A percentile compares a stretch with the other conserved stretches of the same genome.
Conservation (phyloP, 2,329 filamentous ascomycete genomes). For the Cyanodermella asteris region DNA sequence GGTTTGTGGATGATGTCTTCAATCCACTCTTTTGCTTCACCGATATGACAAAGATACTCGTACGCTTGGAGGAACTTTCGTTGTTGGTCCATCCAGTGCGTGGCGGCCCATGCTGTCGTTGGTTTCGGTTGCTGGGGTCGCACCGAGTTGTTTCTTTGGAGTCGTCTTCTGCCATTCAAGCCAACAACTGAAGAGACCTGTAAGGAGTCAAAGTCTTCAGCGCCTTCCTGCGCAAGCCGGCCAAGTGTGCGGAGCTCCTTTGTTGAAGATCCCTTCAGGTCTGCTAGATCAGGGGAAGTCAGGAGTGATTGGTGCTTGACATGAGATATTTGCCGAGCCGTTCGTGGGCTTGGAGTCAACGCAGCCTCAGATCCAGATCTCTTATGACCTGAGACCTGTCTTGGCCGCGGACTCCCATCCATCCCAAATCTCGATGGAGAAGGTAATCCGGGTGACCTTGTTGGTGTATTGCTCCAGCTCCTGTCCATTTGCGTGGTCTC, state of each 20-base stretch:
- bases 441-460: slow-evolving; percentile 4
- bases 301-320: slow-evolving; percentile 24
- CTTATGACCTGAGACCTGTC: slow-evolving; percentile 13
- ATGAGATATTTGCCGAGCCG: slow-evolving; percentile 11
- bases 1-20: slow-evolving; percentile 69
- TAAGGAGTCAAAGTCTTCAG: slow-evolving; percentile 57
- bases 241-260: slow-evolving; percentile 75
- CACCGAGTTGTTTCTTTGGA: slow-evolving; percentile 48
- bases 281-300: slow-evolving; percentile 51
- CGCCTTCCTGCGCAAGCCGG: slow-evolving; percentile 52
- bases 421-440: too few species aligned
- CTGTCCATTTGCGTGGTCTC: too few species aligned
- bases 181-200: slow-evolving; percentile 72
- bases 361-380: slow-evolving; percentile 11
- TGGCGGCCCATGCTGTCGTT: slow-evolving; percentile 48
- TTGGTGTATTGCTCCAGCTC: too few species aligned
- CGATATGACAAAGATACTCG: slow-evolving; percentile 96
- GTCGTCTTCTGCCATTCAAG: slow-evolving; percentile 56
- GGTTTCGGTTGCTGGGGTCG: slow-evolving; percentile 28
- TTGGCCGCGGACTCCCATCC: slow-evolving; percentile 7
- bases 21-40: slow-evolving; percentile 98
- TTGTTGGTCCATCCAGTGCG: slow-evolving; percentile 98
- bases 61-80: slow-evolving; percentile 91
- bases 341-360: slow-evolving; percentile 13
- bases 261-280: slow-evolving; percentile 71